phyloP scores from a whole-genome alignment of 225 moss, liverwort and hornwort species.

The Physcomitrellopsis africana region DNA sequence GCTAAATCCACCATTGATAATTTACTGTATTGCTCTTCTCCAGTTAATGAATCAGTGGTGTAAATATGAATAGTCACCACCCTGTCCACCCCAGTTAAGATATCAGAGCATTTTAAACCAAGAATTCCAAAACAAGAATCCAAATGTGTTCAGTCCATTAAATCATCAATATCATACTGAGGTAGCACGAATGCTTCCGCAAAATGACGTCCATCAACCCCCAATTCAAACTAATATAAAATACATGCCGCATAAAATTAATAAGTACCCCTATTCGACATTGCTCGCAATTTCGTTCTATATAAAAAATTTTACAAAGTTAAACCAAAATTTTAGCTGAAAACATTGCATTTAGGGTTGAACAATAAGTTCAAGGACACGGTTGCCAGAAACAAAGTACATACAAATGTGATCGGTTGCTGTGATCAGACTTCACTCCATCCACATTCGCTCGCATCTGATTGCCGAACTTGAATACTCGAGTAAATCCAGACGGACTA shows the following conservation, averaged over 20 bases:
- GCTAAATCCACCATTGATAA: conserved; percentile 79
- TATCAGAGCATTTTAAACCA: conserved; percentile 19
- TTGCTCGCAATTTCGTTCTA: neutral
- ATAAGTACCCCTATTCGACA: neutral
- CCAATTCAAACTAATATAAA: neutral
- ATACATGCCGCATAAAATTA: neutral
- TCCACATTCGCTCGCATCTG: conserved; percentile 62
- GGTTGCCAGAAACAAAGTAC: neutral
- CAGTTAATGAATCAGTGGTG: conserved; percentile 55
- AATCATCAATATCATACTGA: conserved; percentile 6
- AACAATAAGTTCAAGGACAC: neutral
- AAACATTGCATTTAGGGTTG: neutral
- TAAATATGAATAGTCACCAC: conserved; percentile 75
- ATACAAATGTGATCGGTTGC: conserved; percentile 63
- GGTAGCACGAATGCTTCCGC: neutral
- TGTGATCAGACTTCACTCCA: conserved; percentile 45
- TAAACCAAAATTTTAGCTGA: neutral
- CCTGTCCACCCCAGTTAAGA: conserved; percentile 31
- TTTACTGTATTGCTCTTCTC: conserved; percentile 78
- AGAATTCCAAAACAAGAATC: neutral
- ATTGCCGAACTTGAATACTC: conserved; percentile 56
- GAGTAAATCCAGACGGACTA: conserved; percentile 63
- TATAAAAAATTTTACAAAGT: neutral
- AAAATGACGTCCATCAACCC: neutral
- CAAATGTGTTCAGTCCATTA: conserved; percentile 3